Base-by-base conservation (phyloP, 2,329 filamentous ascomycete species). In the Knoxdaviesia capensis region DNA sequence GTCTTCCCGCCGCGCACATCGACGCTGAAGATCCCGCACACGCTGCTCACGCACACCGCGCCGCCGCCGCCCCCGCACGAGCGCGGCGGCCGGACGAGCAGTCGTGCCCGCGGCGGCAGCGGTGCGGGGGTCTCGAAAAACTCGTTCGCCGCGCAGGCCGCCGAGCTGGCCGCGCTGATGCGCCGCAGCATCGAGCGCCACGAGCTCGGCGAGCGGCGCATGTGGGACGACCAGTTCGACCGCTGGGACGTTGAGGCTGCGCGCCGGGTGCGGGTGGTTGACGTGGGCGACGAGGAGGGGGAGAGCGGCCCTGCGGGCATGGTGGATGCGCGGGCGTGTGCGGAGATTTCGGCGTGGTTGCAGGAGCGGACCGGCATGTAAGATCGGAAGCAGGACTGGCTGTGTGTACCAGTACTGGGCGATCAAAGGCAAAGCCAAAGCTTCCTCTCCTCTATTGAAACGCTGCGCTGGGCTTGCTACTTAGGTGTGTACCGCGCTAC, bases 1-100 rank as follows among this genome's bases (percentile, higher is more conserved):
- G 40, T 56, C 20, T 75, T 68, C 45, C 71, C 71, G 0, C 64
- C 69, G 1, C 51, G 57, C 3, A 44, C 51, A 3, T 69, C 66
- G 1, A 62, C 57, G 1, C 59, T 72, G 9, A 62, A 58, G 46
- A 61, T 74, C 5, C 71, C 71, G 3, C 54, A 63, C 35, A 57
- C 62, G 1, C 51, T 74, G 7, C 51, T 75, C 0, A 47, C 74
- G 32, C 59, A 71, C 49, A 62, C 66, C 37, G 49, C 54, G 0
- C 44, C 53, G 2, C 52, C 56, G 3, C 40, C 49, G 11, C 39
- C 48, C 2, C 44, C 47, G 2, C 9, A 41, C 39, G 10, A 38
- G 43, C 7, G 44, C 31, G 28, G 41, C 45, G n/a, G n/a, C n/a
- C 39, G 48, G 49, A n/a, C 45, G 39, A 44, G 9, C 48, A 46